Base-by-base conservation (phyloP, 164 flowering plant species). In the Stephania cephalantha region DNA sequence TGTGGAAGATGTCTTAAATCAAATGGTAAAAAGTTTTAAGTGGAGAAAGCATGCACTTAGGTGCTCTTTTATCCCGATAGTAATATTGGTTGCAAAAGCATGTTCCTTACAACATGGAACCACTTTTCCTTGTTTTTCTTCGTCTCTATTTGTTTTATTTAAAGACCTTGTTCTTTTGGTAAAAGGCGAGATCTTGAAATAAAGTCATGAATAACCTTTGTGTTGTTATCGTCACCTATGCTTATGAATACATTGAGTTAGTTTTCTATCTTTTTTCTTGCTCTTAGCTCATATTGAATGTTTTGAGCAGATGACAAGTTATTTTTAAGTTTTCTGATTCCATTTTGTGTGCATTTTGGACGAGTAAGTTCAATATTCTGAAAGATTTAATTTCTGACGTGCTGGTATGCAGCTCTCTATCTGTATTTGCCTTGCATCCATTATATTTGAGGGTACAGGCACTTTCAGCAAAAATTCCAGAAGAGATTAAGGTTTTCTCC, bases 381-480 rank as follows among this genome's bases (percentile, higher is more conserved):
- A 64, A 13, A 70, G 6, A 12, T 69, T 64, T 12, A 17, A 20
- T 65, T 71, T 45, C 70, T 46, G 65, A 71, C 1, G 11, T 74
- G 53, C 74, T 76, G 67, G 52, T 71, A 44, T 86, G 85, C 94
- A 95, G 98, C 84, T 95, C 99, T 48, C 91, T 95, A 53, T 95
- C 99, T 35, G 99, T 95, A 46, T 91, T 86, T 87, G 99, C 98
- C 17, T 79, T 95, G 86, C 99, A 95, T 84, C 99, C 99, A 46
- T 82, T 95, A 52, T 93, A 93, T 82, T 83, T 95, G 78, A 87
- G 96, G 83, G 90, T 93, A 46, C 89, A 95, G 69, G 93, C 94
- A 69, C 97, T 95, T 77, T 90, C 99, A 70, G 75, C 85, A 61
- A 84, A 85, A 73, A 82, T 91, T 6, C 87, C 98, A 69, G 84